Base-by-base conservation (phyloP, 345 rosid species). In the Noccaea bulbosa region DNA sequence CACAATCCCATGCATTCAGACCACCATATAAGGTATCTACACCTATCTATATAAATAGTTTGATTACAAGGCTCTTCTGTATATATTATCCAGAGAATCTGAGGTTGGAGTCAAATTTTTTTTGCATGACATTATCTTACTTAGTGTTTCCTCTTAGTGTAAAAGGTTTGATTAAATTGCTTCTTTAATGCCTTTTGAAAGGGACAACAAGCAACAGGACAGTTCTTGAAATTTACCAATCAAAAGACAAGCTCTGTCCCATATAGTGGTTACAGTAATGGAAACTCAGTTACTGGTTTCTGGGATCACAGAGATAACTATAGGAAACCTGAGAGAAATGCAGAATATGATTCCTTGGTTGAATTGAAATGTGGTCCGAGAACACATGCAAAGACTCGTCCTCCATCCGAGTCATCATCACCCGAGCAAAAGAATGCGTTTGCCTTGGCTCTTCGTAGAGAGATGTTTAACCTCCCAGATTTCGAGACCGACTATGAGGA, bases 351-450 rank as follows among this genome's bases (percentile, higher is more conserved):
- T 58, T 62, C 70, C 35, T 62, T 82, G 20, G 54, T 78, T 62
- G 93, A 87, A 68, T 53, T 86, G 81, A 83, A 83, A 52, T 70
- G 91, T 65, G 96, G 96, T 69, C 96, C 96, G 11, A 84, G 96
- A 79, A 73, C 79, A 39, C 58, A 51, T 15, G 79, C 65, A 17
- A 86, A 63, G 71, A 69, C 39, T 77, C 52, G 30, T 58, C 68
- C 72, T 76, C 39, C 85, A 32, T 51, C 79, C 50, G 88, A 83
- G 30, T 22, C 77, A 10, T 44, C 84, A 39, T 67, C 84, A 4
- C 63, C 10, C 15, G 77, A 74, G 80, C 81, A 80, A 37, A 84
- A 77, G 65, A 82, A 49, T 52, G 62, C 73, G 7, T 70, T 67
- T 54, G 83, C 80, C 2, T 17, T 71, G 33, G 3, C 76, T 27